A percentile compares a stretch with the other conserved stretches of the same genome.
Conservation (phyloP, 2,329 filamentous ascomycete genomes). For the Botrytis cinerea region DNA sequence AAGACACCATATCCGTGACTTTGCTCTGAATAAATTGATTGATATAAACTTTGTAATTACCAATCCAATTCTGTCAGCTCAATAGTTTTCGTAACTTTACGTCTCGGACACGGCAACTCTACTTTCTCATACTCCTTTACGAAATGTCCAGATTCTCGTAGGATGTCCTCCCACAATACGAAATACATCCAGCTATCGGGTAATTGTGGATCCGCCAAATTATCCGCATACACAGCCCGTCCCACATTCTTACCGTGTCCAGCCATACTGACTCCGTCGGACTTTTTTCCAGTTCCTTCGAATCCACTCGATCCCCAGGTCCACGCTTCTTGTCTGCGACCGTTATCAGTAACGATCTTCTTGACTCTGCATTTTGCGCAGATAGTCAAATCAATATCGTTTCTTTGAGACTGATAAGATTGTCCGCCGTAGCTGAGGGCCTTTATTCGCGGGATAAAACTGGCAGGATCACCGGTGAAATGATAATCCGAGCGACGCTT, state of each 20-base stretch:
- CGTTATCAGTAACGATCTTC: conserved; percentile 2
- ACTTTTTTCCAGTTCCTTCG: not conserved
- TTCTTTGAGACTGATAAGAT: not conserved
- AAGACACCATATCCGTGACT: not conserved
- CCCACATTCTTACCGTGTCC: not conserved
- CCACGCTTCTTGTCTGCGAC: conserved; percentile 1
- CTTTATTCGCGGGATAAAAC: not conserved
- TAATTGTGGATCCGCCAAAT: not conserved
- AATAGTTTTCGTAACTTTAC: not conserved
- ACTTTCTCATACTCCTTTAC: not conserved
- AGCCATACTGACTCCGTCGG: not conserved
- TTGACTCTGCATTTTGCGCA: conserved; percentile 14
- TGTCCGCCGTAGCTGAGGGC: not conserved
- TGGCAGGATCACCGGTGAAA: not conserved
- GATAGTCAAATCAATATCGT: not conserved
- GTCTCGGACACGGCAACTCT: not conserved
- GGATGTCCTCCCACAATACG: conserved; percentile 3
- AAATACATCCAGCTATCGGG: not conserved
- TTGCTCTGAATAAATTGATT: not conserved
- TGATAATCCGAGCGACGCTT: not conserved
- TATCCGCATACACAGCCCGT: not conserved
- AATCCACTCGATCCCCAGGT: not conserved
- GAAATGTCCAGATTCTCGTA: not conserved
- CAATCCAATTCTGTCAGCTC: not conserved
- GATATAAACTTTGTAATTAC: not conserved